Percentiles rank a stretch among this genome's conserved stretches.
Conservation (phyloP, 2,329 filamentous ascomycete species). For the Zasmidium citrigriseum region DNA sequence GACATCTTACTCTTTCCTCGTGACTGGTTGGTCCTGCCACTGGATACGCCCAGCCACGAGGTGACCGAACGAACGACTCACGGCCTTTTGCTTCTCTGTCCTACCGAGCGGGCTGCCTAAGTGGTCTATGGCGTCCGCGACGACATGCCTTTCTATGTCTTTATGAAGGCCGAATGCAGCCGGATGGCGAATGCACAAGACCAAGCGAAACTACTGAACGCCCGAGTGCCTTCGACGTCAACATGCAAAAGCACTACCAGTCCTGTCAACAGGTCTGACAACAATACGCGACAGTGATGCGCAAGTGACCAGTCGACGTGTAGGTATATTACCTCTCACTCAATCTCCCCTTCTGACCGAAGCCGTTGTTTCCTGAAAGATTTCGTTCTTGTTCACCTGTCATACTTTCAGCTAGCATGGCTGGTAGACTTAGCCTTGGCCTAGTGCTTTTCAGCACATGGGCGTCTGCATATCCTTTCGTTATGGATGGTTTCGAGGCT, state of each 20-base stretch:
- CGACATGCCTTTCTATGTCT: background rate
- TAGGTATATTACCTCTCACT: background rate
- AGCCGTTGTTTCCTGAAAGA: background rate
- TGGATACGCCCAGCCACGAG: background rate
- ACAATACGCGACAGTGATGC: background rate
- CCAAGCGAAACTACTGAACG: background rate
- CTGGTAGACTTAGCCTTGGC: background rate
- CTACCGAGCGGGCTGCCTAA: background rate
- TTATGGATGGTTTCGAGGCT: background rate
- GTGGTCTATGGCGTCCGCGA: background rate
- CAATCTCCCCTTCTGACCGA: background rate
- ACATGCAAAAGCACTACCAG: background rate
- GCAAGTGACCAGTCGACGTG: background rate
- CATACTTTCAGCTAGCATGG: background rate
- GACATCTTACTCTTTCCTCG: background rate
- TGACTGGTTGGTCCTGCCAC: background rate
- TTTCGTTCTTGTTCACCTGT: background rate
- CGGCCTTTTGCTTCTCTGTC: background rate
- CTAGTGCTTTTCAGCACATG: conserved; percentile 2
- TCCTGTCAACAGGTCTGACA: background rate
- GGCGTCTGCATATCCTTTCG: conserved; percentile 4
- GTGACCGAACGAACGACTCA: background rate
- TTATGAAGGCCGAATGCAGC: background rate
- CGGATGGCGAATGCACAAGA: background rate
- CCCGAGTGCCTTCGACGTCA: background rate